These are phyloP conservation scores for Physocladia obscura DNA, from an alignment of 192 early-diverging fungal genomes.

Conservation along the genomic window DNA sequence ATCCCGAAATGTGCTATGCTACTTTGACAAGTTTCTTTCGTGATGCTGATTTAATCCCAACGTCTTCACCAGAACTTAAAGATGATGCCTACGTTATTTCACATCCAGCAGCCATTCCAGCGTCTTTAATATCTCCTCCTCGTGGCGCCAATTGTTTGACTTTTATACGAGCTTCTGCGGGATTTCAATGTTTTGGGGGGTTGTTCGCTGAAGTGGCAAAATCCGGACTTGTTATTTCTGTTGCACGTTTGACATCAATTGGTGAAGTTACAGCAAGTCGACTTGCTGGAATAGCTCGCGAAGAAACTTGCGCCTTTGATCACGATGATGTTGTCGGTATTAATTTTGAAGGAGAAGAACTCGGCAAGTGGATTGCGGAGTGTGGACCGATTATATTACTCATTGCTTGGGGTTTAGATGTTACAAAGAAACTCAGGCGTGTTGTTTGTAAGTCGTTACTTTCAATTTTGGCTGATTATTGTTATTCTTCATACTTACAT, in stretches of 20 bases:
- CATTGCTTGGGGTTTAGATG: neutral
- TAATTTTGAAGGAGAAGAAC: neutral
- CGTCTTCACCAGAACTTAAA: neutral
- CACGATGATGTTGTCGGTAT: neutral
- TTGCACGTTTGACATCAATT: neutral
- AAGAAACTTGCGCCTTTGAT: neutral
- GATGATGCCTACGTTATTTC: constrained; percentile 4
- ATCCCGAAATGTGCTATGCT: constrained; percentile 5
- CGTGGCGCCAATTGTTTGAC: neutral
- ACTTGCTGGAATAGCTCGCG: neutral
- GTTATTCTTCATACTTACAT: too few relatives aligned
- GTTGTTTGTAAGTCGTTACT: neutral
- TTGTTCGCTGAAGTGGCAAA: neutral
- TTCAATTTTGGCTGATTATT: too few relatives aligned
- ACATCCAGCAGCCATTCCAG: neutral
- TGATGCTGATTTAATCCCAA: neutral
- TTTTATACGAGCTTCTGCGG: neutral
- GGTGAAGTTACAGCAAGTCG: neutral
- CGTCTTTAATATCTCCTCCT: constrained; percentile 2
- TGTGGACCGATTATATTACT: neutral
- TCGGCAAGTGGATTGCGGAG: neutral
- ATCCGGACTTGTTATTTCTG: neutral
- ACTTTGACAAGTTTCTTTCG: constrained; percentile 15
- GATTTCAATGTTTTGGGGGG: too few relatives aligned
- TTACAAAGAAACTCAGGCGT: neutral